Conservation (phyloP, 169 alveolate genomes). For the Cryptosporidium canis region DNA sequence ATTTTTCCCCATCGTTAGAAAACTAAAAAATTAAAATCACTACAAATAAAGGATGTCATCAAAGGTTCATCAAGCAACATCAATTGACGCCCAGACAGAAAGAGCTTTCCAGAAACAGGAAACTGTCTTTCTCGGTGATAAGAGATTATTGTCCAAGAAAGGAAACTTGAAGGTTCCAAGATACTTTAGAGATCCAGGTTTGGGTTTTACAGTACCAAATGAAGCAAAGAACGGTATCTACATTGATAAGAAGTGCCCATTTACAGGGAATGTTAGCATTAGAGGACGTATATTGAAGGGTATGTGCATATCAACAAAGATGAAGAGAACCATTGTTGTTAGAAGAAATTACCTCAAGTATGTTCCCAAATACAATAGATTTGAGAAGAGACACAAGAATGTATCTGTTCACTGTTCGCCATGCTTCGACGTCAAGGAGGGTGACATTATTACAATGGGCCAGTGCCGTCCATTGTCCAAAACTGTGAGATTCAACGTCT, state of each 20-base stretch:
- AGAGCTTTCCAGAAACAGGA: constrained; percentile 91
- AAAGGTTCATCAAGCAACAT: constrained; percentile 73
- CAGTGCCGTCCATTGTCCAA: constrained; percentile 99
- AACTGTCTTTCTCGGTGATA: constrained; percentile 85
- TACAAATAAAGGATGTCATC: constrained; percentile 24
- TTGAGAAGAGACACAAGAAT: constrained; percentile 99
- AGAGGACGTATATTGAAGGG: constrained; percentile 98
- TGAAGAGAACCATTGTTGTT: constrained; percentile 98
- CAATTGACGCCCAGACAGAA: constrained; percentile 82
- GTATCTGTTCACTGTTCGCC: constrained; percentile 94
- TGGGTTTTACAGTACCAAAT: constrained; percentile 97
- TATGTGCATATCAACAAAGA: constrained; percentile 96
- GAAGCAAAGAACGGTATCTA: constrained; percentile 98
- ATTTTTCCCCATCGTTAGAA: constrained; percentile 15
- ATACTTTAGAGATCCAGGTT: constrained; percentile 96
- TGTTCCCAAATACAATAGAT: constrained; percentile 96
- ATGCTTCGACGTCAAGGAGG: constrained; percentile 96
- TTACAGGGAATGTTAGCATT: constrained; percentile 98
- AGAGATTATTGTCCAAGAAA: constrained; percentile 85
- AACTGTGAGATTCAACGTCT: constrained; percentile 98
- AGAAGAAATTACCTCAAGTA: constrained; percentile 98
- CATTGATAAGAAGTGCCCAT: constrained; percentile 99
- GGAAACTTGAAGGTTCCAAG: constrained; percentile 86
- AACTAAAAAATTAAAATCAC: not conserved
- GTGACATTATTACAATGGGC: constrained; percentile 98